These are phyloP conservation scores for Escovopsis weberi DNA, from an alignment of 2,329 filamentous ascomycete species.

Conservation along the genomic window DNA sequence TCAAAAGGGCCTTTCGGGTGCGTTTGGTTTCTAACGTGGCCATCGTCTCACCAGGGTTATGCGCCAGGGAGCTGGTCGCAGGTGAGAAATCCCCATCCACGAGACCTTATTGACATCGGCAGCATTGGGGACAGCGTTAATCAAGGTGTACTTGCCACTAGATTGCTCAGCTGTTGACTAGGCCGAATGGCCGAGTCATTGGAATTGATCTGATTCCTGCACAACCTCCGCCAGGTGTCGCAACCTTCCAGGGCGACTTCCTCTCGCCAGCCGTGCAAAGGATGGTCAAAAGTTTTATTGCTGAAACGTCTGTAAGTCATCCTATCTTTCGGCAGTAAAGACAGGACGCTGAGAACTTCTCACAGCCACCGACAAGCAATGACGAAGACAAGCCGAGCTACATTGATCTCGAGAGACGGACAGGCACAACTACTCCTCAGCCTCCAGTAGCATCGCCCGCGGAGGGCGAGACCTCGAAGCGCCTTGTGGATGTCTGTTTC, in stretches of 20 bases:
- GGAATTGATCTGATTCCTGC: constrained; percentile 92
- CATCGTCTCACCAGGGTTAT: constrained; percentile 44
- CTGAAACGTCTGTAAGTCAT: constrained; percentile 31
- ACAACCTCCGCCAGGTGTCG: constrained; percentile 81
- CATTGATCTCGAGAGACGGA: constrained; percentile 47
- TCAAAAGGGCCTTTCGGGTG: not conserved
- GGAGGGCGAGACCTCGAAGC: not conserved
- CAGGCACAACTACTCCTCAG: constrained; percentile 14
- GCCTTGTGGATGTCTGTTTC: constrained; percentile 49
- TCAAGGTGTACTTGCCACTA: constrained; percentile 19
- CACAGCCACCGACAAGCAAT: not conserved
- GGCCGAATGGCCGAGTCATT: constrained; percentile 63
- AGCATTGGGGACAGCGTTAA: not conserved
- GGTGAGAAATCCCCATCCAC: constrained; percentile 21
- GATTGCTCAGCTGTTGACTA: constrained; percentile 69
- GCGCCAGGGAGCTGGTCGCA: constrained; percentile 63
- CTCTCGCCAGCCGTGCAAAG: constrained; percentile 58
- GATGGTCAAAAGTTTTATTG: constrained; percentile 63
- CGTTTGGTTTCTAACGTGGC: not conserved
- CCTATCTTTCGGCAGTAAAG: constrained; percentile 5
- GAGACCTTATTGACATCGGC: not conserved
- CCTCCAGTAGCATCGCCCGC: constrained; percentile 18
- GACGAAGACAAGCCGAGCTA: constrained; percentile 39
- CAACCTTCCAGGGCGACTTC: constrained; percentile 90
- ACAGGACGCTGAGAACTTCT: constrained; percentile 9